Evolutionary conservation across 192 early-diverging fungal genomes (phyloP).

Genomic region (Pecoramyces ruminantium): DNA sequence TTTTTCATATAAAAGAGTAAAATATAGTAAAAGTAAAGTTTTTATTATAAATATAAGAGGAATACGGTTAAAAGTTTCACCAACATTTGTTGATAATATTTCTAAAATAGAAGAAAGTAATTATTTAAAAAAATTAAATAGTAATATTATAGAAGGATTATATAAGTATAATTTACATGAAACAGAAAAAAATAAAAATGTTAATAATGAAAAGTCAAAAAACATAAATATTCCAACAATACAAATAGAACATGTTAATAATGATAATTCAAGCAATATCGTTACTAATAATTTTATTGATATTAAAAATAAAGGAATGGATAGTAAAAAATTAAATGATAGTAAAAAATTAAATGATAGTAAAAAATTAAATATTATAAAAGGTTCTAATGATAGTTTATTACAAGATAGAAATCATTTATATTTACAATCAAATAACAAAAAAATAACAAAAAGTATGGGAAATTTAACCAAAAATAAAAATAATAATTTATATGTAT

Average conservation of each 20-base stretch:
- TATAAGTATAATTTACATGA: background rate
- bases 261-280: background rate
- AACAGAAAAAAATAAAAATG: background rate
- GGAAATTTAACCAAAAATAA: background rate
- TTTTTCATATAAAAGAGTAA: background rate
- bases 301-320: too few relatives aligned
- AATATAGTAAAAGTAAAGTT: background rate
- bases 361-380: too few relatives aligned
- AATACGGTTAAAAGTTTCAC: background rate
- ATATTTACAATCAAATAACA: too few relatives aligned
- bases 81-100: background rate
- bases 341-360: too few relatives aligned
- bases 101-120: background rate
- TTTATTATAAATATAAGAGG: background rate
- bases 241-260: background rate
- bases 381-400: too few relatives aligned
- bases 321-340: too few relatives aligned
- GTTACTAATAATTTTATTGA: background rate
- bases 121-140: background rate
- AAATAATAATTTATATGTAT: background rate
- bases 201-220: background rate
- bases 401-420: too few relatives aligned
- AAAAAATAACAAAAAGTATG: background rate
- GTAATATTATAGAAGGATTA: background rate
- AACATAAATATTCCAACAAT: background rate